phyloP scores from a whole-genome alignment of 2,329 filamentous ascomycete genomes.

The Aspergillus intermedius region DNA sequence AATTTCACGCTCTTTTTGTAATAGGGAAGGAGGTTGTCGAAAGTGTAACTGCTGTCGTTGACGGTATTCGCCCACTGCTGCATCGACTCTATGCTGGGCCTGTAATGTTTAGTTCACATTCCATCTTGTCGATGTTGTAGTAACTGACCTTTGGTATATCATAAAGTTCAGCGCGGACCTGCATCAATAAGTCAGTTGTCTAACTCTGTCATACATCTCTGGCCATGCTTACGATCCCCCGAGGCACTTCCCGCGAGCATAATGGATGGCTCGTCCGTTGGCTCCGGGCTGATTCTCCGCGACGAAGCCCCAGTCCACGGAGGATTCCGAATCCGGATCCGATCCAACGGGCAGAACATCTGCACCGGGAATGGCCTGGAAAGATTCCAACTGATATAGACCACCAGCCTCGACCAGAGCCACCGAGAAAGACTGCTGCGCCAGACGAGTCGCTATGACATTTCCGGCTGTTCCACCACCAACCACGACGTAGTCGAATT shows the following conservation, averaged over 20 bases:
- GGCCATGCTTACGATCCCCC: constrained; percentile 19
- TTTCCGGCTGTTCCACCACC: constrained; percentile 22
- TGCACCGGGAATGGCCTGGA: constrained; percentile 14
- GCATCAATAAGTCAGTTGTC: background rate
- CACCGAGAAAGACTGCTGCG: constrained; percentile 16
- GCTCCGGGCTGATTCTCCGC: constrained; percentile 14
- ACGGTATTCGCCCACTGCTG: constrained; percentile 22
- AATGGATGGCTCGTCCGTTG: constrained; percentile 19
- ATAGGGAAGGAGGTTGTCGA: constrained; percentile 18
- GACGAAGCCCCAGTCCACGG: constrained; percentile 22
- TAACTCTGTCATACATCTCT: background rate
- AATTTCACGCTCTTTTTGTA: constrained; percentile 23
- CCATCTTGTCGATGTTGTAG: background rate
- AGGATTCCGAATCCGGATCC: constrained; percentile 11
- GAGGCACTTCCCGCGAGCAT: constrained; percentile 22
- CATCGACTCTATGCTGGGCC: constrained; percentile 16
- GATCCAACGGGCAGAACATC: constrained; percentile 17
- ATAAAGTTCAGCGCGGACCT: constrained; percentile 24
- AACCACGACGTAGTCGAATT: constrained; percentile 23
- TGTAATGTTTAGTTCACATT: constrained; percentile 1
- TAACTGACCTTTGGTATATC: constrained; percentile 22
- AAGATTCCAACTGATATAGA: constrained; percentile 19
- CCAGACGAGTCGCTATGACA: constrained; percentile 19
- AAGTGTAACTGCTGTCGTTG: constrained; percentile 23
- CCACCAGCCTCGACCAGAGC: constrained; percentile 25